These are phyloP conservation scores for Phytophthora pinifolia DNA, from an alignment of 352 stramenopile species.

Conservation along the genomic window DNA sequence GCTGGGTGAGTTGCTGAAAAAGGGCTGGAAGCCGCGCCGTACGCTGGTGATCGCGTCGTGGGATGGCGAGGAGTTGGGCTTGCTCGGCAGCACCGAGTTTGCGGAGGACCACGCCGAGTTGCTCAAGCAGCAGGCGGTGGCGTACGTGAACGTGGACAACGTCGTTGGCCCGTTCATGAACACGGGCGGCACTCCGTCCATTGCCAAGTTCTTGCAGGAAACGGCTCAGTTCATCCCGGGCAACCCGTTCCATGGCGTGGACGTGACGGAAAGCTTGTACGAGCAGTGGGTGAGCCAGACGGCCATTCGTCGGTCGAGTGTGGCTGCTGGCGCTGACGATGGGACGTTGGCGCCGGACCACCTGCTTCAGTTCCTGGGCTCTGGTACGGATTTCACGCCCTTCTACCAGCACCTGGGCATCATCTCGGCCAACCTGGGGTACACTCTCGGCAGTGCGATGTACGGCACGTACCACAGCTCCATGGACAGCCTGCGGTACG, in stretches of 20 bases:
- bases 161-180: constrained; percentile 54
- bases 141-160: constrained; percentile 87
- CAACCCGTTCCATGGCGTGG: constrained; percentile 30
- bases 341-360: constrained; percentile 46
- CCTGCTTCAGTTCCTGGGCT: constrained; percentile 50
- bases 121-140: constrained; percentile 51
- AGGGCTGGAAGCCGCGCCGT: constrained; percentile 79
- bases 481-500: constrained; percentile 83
- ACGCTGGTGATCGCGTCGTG: constrained; percentile 80
- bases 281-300: constrained; percentile 43
- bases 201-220: constrained; percentile 55
- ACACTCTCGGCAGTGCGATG: constrained; percentile 15
- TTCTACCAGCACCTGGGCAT: constrained; percentile 88
- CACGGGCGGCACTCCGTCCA: constrained; percentile 52
- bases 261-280: constrained; percentile 35
- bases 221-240: constrained; percentile 55
- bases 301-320: constrained; percentile 14
- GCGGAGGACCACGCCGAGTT: constrained; percentile 59
- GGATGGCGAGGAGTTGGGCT: constrained; percentile 81
- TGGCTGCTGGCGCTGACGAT: constrained; percentile 14
- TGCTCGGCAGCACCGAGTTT: constrained; percentile 71
- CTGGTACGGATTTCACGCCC: constrained; percentile 63
- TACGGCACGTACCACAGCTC: constrained; percentile 86
- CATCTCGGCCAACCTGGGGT: constrained; percentile 50
- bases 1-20: constrained; percentile 60